Evolutionary conservation across 2,329 filamentous ascomycete species (phyloP).

Genomic region (Pseudocercospora pini-densiflorae): DNA sequence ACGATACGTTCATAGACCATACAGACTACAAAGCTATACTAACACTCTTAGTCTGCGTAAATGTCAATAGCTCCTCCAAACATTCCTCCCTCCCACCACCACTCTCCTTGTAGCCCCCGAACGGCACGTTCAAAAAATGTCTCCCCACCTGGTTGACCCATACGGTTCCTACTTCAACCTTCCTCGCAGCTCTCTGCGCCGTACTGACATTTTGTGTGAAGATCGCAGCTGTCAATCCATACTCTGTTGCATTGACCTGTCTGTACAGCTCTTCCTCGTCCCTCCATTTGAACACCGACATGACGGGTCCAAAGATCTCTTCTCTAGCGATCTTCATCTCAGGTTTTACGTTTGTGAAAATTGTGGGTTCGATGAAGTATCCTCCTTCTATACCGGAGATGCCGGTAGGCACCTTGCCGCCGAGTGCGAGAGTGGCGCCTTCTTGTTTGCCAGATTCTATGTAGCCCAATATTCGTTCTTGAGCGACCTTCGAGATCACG

Average conservation of each 20-base stretch:
- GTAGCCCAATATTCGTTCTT: background rate
- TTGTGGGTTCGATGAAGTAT: background rate
- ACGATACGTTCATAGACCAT: too few species aligned
- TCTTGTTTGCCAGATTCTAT: background rate
- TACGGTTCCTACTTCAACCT: slow-evolving; percentile 24
- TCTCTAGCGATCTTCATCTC: slow-evolving; percentile 62
- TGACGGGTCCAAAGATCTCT: slow-evolving; percentile 63
- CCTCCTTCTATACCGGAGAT: slow-evolving; percentile 43
- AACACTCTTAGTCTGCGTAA: slow-evolving; percentile 28
- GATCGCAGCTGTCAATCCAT: slow-evolving; percentile 27
- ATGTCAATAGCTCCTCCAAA: slow-evolving; percentile 24
- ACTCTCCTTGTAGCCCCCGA: slow-evolving; percentile 28
- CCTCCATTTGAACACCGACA: slow-evolving; percentile 27
- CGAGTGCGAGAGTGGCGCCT: background rate
- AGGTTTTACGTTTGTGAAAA: slow-evolving; percentile 54
- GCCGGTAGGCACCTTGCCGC: slow-evolving; percentile 49
- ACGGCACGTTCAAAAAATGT: slow-evolving; percentile 28
- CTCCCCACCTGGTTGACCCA: slow-evolving; percentile 29
- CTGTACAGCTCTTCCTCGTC: slow-evolving; percentile 24
- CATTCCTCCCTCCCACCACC: slow-evolving; percentile 27
- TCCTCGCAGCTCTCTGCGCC: slow-evolving; percentile 21
- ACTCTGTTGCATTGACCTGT: slow-evolving; percentile 27
- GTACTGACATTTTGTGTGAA: slow-evolving; percentile 22
- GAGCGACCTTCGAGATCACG: slow-evolving; percentile 21
- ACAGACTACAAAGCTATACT: slow-evolving; percentile 12